Conservation (phyloP, 257 asterid genomes). For the Solanum bulbocastanum region DNA sequence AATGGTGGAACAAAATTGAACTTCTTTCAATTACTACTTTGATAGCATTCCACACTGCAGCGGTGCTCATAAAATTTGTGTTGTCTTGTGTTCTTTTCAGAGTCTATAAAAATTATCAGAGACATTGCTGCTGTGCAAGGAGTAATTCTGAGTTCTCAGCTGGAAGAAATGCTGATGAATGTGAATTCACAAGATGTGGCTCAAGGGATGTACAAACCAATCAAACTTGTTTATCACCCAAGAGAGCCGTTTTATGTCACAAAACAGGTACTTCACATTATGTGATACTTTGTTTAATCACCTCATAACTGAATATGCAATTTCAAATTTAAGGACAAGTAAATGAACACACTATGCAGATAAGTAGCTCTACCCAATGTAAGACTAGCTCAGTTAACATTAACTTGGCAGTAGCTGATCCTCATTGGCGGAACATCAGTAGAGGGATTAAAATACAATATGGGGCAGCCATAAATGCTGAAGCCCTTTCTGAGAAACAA, state of each 20-base stretch:
- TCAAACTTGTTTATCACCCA: constrained; percentile 65
- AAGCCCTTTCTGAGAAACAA: background rate
- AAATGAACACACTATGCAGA: background rate
- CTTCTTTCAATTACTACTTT: background rate
- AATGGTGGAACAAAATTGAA: background rate
- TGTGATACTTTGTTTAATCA: background rate
- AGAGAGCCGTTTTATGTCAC: constrained; percentile 72
- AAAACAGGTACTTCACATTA: constrained; percentile 40
- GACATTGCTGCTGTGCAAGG: constrained; percentile 70
- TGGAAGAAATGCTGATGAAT: constrained; percentile 58
- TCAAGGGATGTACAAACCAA: constrained; percentile 44
- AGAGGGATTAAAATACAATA: background rate
- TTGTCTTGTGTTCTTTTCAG: constrained; percentile 19
- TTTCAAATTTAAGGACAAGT: background rate
- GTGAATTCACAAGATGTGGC: constrained; percentile 38
- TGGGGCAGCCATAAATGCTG: background rate
- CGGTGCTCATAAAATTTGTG: background rate
- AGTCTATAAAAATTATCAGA: constrained; percentile 42
- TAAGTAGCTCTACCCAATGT: background rate
- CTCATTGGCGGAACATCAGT: background rate
- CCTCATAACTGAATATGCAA: background rate
- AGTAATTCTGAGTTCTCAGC: constrained; percentile 69
- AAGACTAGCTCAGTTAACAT: background rate
- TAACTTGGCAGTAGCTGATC: background rate
- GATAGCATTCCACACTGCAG: background rate